Evolutionary conservation across 257 asterid genomes (phyloP).

Genomic region (Capsicum rhomboideum): DNA sequence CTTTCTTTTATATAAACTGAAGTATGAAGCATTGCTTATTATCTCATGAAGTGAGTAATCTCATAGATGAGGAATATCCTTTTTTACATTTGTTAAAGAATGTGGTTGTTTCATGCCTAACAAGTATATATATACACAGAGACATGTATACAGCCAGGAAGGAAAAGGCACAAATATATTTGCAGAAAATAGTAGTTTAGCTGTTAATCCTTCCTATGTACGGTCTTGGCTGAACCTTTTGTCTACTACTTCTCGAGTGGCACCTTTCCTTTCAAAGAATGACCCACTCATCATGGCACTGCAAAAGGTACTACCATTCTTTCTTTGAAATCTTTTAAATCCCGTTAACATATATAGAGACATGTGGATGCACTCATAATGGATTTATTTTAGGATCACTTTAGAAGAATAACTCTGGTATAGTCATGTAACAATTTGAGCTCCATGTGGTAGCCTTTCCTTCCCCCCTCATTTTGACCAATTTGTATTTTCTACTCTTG

Average conservation of each 20-base stretch:
- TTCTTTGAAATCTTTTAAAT: not conserved
- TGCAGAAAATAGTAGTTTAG: slow-evolving; percentile 76
- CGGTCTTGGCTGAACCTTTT: slow-evolving; percentile 76
- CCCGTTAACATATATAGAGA: not conserved
- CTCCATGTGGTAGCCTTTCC: not conserved
- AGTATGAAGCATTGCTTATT: not conserved
- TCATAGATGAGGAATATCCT: not conserved
- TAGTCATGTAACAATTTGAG: not conserved
- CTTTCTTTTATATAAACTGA: not conserved
- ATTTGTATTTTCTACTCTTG: slow-evolving; percentile 1
- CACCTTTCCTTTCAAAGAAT: slow-evolving; percentile 65
- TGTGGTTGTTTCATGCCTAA: slow-evolving; percentile 6
- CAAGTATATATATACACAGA: slow-evolving; percentile 30
- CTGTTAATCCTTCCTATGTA: slow-evolving; percentile 72
- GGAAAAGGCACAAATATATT: slow-evolving; percentile 57
- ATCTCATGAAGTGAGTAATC: not conserved
- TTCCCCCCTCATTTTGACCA: not conserved
- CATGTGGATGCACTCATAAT: not conserved
- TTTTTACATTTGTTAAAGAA: not conserved
- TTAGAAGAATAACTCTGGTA: not conserved
- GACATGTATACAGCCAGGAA: slow-evolving; percentile 65
- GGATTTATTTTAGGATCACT: not conserved
- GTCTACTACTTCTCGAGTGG: slow-evolving; percentile 81
- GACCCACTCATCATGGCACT: slow-evolving; percentile 75
- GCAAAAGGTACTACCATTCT: slow-evolving; percentile 43